Base-by-base conservation (phyloP, 345 rosid genomes). In the Populus tremula region DNA sequence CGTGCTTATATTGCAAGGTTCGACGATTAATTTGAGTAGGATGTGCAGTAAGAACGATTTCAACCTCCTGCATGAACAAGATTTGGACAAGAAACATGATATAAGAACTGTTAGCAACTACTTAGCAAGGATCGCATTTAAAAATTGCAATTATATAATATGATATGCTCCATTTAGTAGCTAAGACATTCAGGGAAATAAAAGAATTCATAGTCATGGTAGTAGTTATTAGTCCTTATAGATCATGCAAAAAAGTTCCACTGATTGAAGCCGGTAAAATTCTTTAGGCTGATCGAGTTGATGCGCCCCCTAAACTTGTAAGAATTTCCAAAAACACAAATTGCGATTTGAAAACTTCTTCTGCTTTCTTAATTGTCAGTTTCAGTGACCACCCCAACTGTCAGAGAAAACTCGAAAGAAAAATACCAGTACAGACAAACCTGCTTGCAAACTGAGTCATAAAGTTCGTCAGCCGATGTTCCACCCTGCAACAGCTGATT, bases 41-140 rank as follows among this genome's bases (percentile, higher is more conserved):
- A 83, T 95, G 99, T 65, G 99, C 99, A 70, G 98, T 95, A 65
- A 95, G 98, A 83, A 95, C 99, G 77, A 95, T 93, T 86, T 95
- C 99, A 43, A 95, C 94, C 84, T 89, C 99, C 94, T 94, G 90
- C 81, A 81, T 49, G 23, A 63, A 78, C 69, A 78, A 76, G 69
- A 80, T 68, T 70, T 71, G 17, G 72, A 56, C 33, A 70, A 69
- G 67, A 49, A 69, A 0, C 49, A 66, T 53, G 76, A 21, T 71
- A 6, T 41, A 13, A 4, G 59, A 66, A 61, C 7, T 53, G 21
- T 65, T 65, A 54, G 67, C 66, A 71, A 43, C 56, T 35, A 35
- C 14, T 45, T 38, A 70, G 43, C 77, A 41, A 41, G 17, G 14
- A 66, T 54, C 13, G n/a, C n/a, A 47, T 3, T 68, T 13, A 33